Conservation (phyloP, 768 basidiomycete species). For the Collybia sp. region DNA sequence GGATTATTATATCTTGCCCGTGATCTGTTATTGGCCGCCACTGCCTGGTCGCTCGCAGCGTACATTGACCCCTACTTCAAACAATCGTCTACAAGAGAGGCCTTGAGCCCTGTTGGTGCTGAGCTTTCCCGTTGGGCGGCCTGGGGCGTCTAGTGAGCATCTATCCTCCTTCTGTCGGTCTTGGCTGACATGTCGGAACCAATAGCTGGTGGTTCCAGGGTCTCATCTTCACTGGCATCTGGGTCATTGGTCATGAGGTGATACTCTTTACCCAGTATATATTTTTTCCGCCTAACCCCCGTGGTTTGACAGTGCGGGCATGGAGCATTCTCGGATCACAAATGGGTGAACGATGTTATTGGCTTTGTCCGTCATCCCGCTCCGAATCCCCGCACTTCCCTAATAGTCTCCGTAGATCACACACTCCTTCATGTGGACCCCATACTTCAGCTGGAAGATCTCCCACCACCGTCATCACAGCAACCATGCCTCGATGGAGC, state of each 20-base stretch:
- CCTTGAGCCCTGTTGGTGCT: slow-evolving; percentile 28
- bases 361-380: slow-evolving; percentile 37
- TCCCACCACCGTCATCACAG: slow-evolving; percentile 49
- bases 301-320: slow-evolving; percentile 42
- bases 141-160: slow-evolving; percentile 42
- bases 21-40: slow-evolving; percentile 38
- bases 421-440: slow-evolving; percentile 45
- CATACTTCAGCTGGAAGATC: slow-evolving; percentile 51
- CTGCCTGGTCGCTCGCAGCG: slow-evolving; percentile 37
- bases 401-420: slow-evolving; percentile 23
- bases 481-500: slow-evolving; percentile 48
- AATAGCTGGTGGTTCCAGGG: slow-evolving; percentile 59
- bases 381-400: slow-evolving; percentile 7
- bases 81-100: slow-evolving; percentile 10
- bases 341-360: slow-evolving; percentile 41
- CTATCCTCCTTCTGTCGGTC: background rate
- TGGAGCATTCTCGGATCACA: slow-evolving; percentile 48
- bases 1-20: slow-evolving; percentile 40
- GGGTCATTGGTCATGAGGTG: slow-evolving; percentile 59
- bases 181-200: background rate
- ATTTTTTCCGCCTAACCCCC: background rate
- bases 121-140: slow-evolving; percentile 33
- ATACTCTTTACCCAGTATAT: slow-evolving; percentile 1
- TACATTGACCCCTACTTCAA: slow-evolving; percentile 39
- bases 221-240: slow-evolving; percentile 49